These are phyloP conservation scores for Mycena latifolia DNA, from an alignment of 768 basidiomycete species.

Conservation along the genomic window DNA sequence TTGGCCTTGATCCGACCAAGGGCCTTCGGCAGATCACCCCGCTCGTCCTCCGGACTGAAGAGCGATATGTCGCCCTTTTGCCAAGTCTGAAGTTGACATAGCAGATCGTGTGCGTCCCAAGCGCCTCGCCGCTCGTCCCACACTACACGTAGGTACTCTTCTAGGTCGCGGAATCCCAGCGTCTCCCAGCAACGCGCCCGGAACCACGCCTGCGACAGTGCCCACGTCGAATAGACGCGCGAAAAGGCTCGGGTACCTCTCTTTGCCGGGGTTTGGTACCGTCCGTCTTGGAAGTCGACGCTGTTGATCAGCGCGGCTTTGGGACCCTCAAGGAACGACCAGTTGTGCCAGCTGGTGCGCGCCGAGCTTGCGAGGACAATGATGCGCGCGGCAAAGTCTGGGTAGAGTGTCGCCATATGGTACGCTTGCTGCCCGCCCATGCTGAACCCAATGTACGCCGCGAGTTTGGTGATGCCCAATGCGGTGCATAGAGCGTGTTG, in stretches of 20 bases:
- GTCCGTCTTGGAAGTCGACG: constrained; percentile 34
- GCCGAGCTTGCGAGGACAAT: constrained; percentile 30
- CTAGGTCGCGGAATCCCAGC: constrained; percentile 21
- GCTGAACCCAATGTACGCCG: constrained; percentile 33
- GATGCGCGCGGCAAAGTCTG: constrained; percentile 28
- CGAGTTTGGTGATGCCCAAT: constrained; percentile 22
- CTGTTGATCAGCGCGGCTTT: constrained; percentile 35
- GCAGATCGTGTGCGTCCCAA: constrained; percentile 33
- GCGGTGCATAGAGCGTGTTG: constrained; percentile 29
- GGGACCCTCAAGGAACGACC: constrained; percentile 34
- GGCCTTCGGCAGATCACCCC: constrained; percentile 30
- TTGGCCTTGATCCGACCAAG: constrained; percentile 30
- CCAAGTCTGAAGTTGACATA: constrained; percentile 27
- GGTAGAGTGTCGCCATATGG: constrained; percentile 29
- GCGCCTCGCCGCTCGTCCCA: constrained; percentile 27
- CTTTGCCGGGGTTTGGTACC: constrained; percentile 28
- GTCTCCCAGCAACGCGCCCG: constrained; percentile 31
- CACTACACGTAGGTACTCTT: constrained; percentile 19
- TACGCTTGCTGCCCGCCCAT: constrained; percentile 37
- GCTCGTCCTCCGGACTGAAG: constrained; percentile 29
- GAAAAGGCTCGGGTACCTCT: constrained; percentile 32
- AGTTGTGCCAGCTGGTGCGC: constrained; percentile 36
- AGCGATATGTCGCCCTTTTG: constrained; percentile 32
- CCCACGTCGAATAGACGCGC: constrained; percentile 35
- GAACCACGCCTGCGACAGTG: constrained; percentile 36